Evolutionary conservation across 352 stramenopile genomes (phyloP), one percentile per base, ranked within the genome.

Genomic region (Globisporangium irregulare): DNA sequence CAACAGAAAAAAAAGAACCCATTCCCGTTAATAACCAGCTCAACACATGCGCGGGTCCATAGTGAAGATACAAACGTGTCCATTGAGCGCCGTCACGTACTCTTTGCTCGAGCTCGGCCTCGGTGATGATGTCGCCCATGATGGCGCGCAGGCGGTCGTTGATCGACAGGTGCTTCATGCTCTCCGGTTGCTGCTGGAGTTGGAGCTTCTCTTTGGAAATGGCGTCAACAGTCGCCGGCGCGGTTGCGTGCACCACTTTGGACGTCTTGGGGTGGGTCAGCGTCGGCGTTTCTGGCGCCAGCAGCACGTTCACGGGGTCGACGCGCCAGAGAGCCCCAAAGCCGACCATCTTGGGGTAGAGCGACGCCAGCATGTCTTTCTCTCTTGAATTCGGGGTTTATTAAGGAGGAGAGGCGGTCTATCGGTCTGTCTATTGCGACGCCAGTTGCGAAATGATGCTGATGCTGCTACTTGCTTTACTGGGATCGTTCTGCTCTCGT

Each of bases 111-210:
- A 93, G 82, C 50, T 90, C 64, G 50, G 82, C 72, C 62, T 92
- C 84, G 9, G 79, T 79, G 70, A 92, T 77, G 58, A 90, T 73
- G 54, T 80, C 73, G 57, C 84, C 84, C 24, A 93, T 89, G 54
- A 91, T 60, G 27, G 62, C 69, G 32, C 86, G 86, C 56, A 93
- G 64, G 14, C 77, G 81, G 55, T 89, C 81, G 70, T 93, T 59
- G 66, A 93, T 82, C 43, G 82, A 85, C 41, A 70, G 24, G 55
- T 20, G 55, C 27, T 34, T 60, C 55, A 27, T 60, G 27, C 20
- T 46, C 20, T 60, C 25, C 18, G 10, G 25, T 18, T 59, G 67
- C 34, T 24, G 43, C 18, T 38, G 14, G 9, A 12, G 59, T 27
- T 25, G 59, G 48, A 29, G 18, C 53, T 46, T 61, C 32, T 43